These are phyloP conservation scores for Alternaria consortialis DNA, from an alignment of 2,329 filamentous ascomycete species.

Conservation along the genomic window DNA sequence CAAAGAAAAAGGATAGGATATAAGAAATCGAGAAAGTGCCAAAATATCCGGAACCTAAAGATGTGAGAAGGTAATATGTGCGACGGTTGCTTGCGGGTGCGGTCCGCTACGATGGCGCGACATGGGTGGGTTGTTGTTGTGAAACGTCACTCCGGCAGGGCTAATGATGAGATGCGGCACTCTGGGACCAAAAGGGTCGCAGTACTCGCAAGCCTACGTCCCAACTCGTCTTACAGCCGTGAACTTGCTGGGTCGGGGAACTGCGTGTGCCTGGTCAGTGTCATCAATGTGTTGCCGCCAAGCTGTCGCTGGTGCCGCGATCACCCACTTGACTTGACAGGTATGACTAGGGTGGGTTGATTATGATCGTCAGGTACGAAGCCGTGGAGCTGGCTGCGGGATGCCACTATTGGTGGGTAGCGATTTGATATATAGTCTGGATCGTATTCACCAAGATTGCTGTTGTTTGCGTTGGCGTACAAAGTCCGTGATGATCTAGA, in stretches of 20 bases:
- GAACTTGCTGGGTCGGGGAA: conserved; percentile 10
- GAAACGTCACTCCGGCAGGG: conserved; percentile 41
- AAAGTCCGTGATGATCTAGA: background rate
- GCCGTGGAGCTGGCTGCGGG: background rate
- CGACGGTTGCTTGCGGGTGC: conserved; percentile 12
- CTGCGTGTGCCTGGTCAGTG: conserved; percentile 17
- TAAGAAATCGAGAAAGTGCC: conserved; percentile 13
- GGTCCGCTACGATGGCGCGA: conserved; percentile 22
- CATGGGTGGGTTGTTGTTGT: conserved; percentile 30
- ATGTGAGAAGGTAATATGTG: conserved; percentile 35
- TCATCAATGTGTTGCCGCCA: conserved; percentile 21
- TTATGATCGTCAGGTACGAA: conserved; percentile 34
- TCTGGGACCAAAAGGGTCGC: conserved; percentile 37
- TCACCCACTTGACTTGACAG: conserved; percentile 17
- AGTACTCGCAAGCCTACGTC: conserved; percentile 22
- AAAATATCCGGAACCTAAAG: conserved; percentile 19
- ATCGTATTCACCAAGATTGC: background rate
- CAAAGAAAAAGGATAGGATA: background rate
- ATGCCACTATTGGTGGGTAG: background rate
- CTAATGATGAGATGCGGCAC: conserved; percentile 37
- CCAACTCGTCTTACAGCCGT: conserved; percentile 25
- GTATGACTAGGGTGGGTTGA: conserved; percentile 21
- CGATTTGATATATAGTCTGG: background rate
- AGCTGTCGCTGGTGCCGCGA: conserved; percentile 19
- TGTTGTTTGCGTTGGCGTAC: background rate